phyloP scores from a whole-genome alignment of 2,329 filamentous ascomycete species.

The Talaromyces verruculosus region DNA sequence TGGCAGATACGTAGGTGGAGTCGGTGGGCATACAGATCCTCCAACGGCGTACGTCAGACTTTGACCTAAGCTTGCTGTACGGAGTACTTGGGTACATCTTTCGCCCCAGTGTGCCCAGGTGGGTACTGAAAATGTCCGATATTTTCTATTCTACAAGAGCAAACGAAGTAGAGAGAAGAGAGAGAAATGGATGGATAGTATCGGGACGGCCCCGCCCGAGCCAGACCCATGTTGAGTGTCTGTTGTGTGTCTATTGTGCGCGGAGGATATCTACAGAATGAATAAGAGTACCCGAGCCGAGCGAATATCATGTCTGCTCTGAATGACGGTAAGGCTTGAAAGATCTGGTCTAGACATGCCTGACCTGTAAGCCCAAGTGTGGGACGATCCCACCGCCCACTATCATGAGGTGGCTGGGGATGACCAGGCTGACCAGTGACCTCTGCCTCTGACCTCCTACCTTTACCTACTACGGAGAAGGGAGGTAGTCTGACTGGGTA shows the following conservation, averaged over 20 bases:
- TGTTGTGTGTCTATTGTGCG: too few relatives aligned
- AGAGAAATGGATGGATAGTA: background rate
- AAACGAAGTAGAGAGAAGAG: background rate
- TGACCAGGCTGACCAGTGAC: constrained; percentile 5
- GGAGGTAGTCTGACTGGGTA: background rate
- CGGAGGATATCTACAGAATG: background rate
- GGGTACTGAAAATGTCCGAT: background rate
- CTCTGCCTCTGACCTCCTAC: background rate
- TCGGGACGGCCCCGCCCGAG: constrained; percentile 21
- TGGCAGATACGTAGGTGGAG: constrained; percentile 2
- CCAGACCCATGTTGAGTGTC: background rate
- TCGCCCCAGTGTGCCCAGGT: background rate
- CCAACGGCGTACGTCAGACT: background rate
- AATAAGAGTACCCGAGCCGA: background rate
- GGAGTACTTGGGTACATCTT: background rate
- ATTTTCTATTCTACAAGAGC: too few relatives aligned
- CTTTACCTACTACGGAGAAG: too few relatives aligned
- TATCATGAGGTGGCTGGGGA: constrained; percentile 14
- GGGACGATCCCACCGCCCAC: constrained; percentile 2
- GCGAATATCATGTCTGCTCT: background rate
- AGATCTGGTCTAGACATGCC: constrained; percentile 1
- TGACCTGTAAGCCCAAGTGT: constrained; percentile 9
- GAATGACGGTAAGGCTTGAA: background rate
- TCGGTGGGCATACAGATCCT: background rate
- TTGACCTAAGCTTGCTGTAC: too few relatives aligned